Evolutionary conservation across 441 rosid genomes (phyloP).

Genomic region (Mallotus repandus): DNA sequence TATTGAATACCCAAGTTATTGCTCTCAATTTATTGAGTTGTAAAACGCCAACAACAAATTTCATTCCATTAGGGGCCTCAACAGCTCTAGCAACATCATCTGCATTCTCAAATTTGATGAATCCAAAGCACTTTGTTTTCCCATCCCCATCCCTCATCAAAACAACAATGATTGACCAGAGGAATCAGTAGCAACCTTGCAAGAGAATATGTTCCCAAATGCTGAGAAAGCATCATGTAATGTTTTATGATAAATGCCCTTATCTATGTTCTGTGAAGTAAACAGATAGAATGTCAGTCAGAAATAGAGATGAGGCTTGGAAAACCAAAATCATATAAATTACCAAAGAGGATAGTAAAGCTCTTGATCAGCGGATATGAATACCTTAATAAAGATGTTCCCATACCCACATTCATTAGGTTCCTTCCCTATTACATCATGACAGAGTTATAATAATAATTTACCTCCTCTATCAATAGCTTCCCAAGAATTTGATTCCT

Average conservation of each 20-base stretch:
- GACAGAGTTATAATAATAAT: too few relatives aligned
- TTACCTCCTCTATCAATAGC: too few relatives aligned
- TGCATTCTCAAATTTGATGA: conserved; percentile 60
- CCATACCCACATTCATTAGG: conserved; percentile 90
- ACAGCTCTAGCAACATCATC: conserved; percentile 69
- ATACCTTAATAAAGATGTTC: conserved; percentile 81
- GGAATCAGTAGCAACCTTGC: conserved; percentile 70
- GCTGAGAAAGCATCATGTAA: conserved; percentile 49
- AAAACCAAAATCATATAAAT: conserved; percentile 7
- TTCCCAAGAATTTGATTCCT: too few relatives aligned
- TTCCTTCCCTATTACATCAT: too few relatives aligned
- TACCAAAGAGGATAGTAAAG: background rate
- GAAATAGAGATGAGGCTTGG: background rate
- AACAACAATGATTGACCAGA: conserved; percentile 71
- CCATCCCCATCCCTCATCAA: conserved; percentile 65
- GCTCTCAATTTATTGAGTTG: too few relatives aligned
- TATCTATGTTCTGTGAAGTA: conserved; percentile 65
- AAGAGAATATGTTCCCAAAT: conserved; percentile 20
- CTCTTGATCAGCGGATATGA: conserved; percentile 2
- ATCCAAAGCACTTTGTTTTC: conserved; percentile 65
- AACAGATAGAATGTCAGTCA: background rate
- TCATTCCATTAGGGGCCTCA: conserved; percentile 58
- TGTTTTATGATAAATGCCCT: conserved; percentile 56
- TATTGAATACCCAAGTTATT: too few relatives aligned
- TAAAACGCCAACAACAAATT: conserved; percentile 31